Percentiles rank a stretch among this genome's conserved stretches.
These are phyloP conservation scores for Diaporthe australafricana DNA, from an alignment of 2,329 filamentous ascomycete species.

Conservation along the genomic window DNA sequence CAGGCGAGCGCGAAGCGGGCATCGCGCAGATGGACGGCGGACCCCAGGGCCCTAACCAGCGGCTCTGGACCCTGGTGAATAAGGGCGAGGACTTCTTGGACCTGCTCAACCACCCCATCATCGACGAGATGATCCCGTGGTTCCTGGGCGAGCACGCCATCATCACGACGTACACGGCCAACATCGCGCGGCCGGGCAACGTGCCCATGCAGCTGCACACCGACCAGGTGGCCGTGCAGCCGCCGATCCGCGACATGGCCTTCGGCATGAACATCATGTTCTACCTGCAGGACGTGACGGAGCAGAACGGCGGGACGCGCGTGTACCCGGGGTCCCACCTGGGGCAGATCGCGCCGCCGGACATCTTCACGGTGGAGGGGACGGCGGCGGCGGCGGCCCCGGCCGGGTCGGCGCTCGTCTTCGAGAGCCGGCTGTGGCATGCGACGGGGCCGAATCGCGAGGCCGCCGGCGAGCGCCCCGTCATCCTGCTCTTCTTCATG, in stretches of 20 bases:
- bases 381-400: conserved; percentile 43
- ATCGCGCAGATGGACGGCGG: conserved; percentile 41
- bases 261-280: conserved; percentile 44
- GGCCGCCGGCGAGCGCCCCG: conserved; percentile 40
- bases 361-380: conserved; percentile 41
- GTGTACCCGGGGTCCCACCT: conserved; percentile 43
- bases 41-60: conserved; percentile 37
- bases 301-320: conserved; percentile 46
- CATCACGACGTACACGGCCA: conserved; percentile 46
- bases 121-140: conserved; percentile 44
- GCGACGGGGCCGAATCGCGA: conserved; percentile 44
- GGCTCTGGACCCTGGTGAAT: conserved; percentile 38
- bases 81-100: conserved; percentile 46
- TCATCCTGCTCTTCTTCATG: conserved; percentile 47
- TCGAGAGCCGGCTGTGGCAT: conserved; percentile 46
- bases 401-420: conserved; percentile 44
- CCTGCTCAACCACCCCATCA: conserved; percentile 44
- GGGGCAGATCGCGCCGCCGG: conserved; percentile 40
- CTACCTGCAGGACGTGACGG: conserved; percentile 47
- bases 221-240: conserved; percentile 44
- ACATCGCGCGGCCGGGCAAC: conserved; percentile 45
- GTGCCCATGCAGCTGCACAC: conserved; percentile 45
- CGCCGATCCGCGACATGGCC: conserved; percentile 41
- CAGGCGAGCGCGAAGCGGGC: conserved; percentile 42
- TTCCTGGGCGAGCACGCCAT: conserved; percentile 45